Conservation (phyloP, 73 alveolate genomes). For the Urostyla sp. region DNA sequence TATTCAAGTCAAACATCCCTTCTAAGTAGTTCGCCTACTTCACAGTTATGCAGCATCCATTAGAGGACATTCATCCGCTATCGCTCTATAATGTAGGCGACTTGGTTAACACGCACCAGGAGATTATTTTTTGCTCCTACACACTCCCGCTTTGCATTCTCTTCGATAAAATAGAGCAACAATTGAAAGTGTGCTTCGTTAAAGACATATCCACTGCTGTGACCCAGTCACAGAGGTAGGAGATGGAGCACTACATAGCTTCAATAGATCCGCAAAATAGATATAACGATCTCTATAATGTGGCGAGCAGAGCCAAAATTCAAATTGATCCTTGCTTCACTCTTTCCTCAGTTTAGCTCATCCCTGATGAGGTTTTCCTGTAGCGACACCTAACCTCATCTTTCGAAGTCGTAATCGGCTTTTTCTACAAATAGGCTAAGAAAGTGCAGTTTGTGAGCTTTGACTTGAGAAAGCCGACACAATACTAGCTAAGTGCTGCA, state of each 20-base stretch:
- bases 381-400: not conserved
- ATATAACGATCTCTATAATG: conserved; percentile 20
- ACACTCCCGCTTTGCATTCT: conserved; percentile 34
- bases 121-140: not conserved
- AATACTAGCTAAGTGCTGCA: not conserved
- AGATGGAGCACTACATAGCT: conserved; percentile 22
- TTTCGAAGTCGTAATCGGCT: conserved; percentile 24
- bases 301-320: conserved; percentile 7
- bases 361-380: not conserved
- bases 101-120: not conserved
- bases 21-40: conserved; percentile 54
- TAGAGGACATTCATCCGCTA: conserved; percentile 68
- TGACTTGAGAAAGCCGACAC: conserved; percentile 17
- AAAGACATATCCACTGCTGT: not conserved
- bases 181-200: not conserved
- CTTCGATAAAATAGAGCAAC: not conserved
- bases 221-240: not conserved
- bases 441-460: not conserved
- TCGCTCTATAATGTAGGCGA: conserved; percentile 15
- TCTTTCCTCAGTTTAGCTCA: not conserved
- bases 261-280: conserved; percentile 37
- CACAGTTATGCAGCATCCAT: conserved; percentile 73
- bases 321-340: not conserved
- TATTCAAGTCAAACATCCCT: not conserved
- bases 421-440: not conserved